Conservation (phyloP, 169 alveolate genomes). For the Amoebophrya sp. region DNA sequence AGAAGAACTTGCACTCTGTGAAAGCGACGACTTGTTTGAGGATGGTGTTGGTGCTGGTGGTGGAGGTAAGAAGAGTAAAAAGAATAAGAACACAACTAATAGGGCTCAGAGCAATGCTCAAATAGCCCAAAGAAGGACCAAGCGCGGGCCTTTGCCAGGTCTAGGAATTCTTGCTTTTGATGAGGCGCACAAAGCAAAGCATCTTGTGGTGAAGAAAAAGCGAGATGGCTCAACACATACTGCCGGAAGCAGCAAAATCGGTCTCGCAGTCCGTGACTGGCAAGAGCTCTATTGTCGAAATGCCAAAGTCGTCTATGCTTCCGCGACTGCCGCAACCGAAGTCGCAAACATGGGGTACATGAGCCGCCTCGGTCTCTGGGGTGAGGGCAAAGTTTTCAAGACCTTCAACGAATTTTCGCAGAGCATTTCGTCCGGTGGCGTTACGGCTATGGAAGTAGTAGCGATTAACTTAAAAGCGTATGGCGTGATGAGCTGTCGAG, state of each 20-base stretch:
- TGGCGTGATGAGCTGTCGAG: constrained; percentile 25
- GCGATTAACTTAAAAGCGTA: constrained; percentile 30
- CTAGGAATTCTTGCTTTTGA: background rate
- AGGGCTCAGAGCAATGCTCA: background rate
- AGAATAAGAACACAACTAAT: background rate
- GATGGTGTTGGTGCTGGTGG: too few relatives aligned
- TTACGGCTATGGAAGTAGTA: constrained; percentile 24
- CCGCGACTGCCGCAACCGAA: constrained; percentile 33
- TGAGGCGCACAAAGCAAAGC: constrained; percentile 29
- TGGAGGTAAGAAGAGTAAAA: background rate
- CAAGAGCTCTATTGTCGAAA: background rate
- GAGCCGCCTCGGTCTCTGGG: constrained; percentile 23
- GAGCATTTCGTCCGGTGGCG: constrained; percentile 20
- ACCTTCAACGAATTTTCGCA: background rate
- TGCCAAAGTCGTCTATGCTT: background rate
- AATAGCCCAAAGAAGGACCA: too few relatives aligned
- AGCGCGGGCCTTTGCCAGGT: too few relatives aligned
- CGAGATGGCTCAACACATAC: background rate
- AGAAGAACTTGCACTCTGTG: too few relatives aligned
- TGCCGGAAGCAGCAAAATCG: background rate
- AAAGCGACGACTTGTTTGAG: too few relatives aligned
- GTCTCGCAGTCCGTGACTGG: background rate
- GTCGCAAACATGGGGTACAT: constrained; percentile 17
- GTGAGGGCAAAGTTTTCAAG: background rate
- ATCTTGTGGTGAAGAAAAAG: background rate